Evolutionary conservation across 345 rosid genomes (phyloP).

Genomic region (Eucalyptus brandiana): DNA sequence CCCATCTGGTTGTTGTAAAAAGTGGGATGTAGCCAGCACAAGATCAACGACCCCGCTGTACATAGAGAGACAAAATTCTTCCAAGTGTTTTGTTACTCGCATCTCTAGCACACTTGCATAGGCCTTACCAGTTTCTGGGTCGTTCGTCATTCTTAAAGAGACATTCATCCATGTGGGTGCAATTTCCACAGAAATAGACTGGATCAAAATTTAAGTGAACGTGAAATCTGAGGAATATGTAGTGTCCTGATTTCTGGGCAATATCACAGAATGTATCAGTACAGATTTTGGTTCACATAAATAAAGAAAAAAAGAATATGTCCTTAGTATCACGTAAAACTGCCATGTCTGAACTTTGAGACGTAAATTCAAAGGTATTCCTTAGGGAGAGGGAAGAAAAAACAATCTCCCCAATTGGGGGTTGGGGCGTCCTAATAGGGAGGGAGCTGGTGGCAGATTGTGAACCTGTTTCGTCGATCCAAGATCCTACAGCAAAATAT

Average conservation of each 20-base stretch:
- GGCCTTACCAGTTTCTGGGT: slow-evolving; percentile 48
- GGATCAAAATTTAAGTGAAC: background rate
- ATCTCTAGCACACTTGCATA: slow-evolving; percentile 77
- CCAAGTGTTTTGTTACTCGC: slow-evolving; percentile 9
- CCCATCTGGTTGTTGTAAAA: background rate
- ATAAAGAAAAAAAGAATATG: background rate
- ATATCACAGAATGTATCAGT: background rate
- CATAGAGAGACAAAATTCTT: background rate
- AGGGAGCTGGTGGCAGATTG: too few relatives aligned
- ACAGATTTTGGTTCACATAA: background rate
- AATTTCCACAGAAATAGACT: slow-evolving; percentile 47
- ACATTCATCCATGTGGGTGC: slow-evolving; percentile 79
- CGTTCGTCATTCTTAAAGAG: slow-evolving; percentile 63
- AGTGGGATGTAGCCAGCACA: background rate
- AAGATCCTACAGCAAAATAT: too few relatives aligned
- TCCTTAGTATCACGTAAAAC: rapidly evolving
- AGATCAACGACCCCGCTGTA: background rate
- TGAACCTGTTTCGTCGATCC: rapidly evolving
- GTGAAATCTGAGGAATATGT: background rate
- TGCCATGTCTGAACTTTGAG: rapidly evolving
- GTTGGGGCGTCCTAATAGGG: too few relatives aligned
- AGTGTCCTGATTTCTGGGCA: background rate
- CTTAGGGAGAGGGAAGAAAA: too few relatives aligned
- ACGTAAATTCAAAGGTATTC: too few relatives aligned
- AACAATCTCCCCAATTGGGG: too few relatives aligned